Base-by-base conservation (phyloP, 1,284 basidiomycete species). In the Austropuccinia psidii region DNA sequence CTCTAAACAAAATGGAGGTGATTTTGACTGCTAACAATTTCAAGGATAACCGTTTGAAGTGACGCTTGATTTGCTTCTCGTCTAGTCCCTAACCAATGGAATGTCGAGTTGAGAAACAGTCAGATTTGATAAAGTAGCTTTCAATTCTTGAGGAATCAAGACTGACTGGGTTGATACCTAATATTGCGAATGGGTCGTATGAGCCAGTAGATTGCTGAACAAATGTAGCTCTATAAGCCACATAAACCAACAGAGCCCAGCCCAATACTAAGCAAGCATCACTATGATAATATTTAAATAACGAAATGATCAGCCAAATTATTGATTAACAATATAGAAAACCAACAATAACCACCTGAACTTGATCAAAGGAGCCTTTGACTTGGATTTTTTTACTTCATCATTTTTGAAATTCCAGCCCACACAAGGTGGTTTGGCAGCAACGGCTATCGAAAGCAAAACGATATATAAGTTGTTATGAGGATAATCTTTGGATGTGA, bases 171-270 rank as follows among this genome's bases (percentile, higher is more conserved):
- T 83, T 84, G 75, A 99, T 86, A 29, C 90, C 93, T 33, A 99
- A 85, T 78, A 98, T 95, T 78, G 93, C 88, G 78, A 95, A 98
- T 0, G 96, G 96, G 80, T 98, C 87, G 81, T 98, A 99, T 4
- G 93, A 78, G 50, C 76, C 41, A 19, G 77, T 82, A 76, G 87
- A 88, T 81, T 83, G 87, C 54, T 89, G 88, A 49, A 79, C 76
- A 49, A 76, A 83, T 76, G 77, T 85, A 65, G 88, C 87, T 79
- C 86, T 85, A 81, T 88, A 88, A 8, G 83, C 85, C 62, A 95
- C 82, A 79, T 85, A 88, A 13, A 83, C 88, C 70, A 93, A 87
- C 2, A 87, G 76, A 2, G 84, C 82, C 93, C 93, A 98, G 68
- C 92, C 92, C 19, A 84, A 80, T 33, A 87, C 75, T 15, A 94